phyloP scores from a whole-genome alignment of 768 basidiomycete species.

The Trametes cingulata region DNA sequence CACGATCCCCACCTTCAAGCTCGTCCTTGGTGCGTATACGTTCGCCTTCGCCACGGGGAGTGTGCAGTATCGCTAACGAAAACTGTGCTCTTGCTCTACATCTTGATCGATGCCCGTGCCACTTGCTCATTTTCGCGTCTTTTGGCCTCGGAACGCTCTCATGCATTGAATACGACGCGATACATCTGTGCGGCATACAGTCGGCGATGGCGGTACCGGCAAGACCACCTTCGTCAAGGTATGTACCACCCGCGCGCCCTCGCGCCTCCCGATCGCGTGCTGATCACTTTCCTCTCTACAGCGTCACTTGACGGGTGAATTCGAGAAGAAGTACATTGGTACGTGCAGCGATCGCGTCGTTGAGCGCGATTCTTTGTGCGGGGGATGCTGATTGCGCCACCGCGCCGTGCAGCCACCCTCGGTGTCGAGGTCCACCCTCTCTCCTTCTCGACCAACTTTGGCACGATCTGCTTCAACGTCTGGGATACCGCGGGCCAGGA shows the following conservation, averaged over 20 bases:
- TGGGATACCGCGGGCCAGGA: constrained; percentile 99
- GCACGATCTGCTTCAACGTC: constrained; percentile 98
- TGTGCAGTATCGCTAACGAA: constrained; percentile 18
- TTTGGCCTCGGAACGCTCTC: constrained; percentile 22
- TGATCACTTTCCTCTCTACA: constrained; percentile 51
- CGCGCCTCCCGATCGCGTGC: constrained; percentile 48
- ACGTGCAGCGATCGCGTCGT: constrained; percentile 35
- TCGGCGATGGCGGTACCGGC: constrained; percentile 96
- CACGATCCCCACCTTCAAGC: constrained; percentile 90
- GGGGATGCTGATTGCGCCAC: constrained; percentile 16
- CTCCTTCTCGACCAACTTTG: constrained; percentile 95
- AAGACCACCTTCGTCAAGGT: constrained; percentile 99
- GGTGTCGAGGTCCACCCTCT: constrained; percentile 99
- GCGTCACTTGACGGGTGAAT: constrained; percentile 99
- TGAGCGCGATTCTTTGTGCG: constrained; percentile 1
- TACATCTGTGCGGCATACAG: constrained; percentile 41
- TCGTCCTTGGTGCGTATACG: constrained; percentile 83
- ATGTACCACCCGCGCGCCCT: constrained; percentile 26
- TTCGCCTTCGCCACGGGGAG: background rate
- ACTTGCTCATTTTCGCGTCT: constrained; percentile 20
- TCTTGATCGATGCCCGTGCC: constrained; percentile 54
- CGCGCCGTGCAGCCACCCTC: constrained; percentile 74
- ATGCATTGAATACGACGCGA: constrained; percentile 25
- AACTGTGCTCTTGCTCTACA: constrained; percentile 34
- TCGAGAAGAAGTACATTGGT: constrained; percentile 99